phyloP scores from a whole-genome alignment of 2,329 filamentous ascomycete species.

The Fusarium caatingaense region DNA sequence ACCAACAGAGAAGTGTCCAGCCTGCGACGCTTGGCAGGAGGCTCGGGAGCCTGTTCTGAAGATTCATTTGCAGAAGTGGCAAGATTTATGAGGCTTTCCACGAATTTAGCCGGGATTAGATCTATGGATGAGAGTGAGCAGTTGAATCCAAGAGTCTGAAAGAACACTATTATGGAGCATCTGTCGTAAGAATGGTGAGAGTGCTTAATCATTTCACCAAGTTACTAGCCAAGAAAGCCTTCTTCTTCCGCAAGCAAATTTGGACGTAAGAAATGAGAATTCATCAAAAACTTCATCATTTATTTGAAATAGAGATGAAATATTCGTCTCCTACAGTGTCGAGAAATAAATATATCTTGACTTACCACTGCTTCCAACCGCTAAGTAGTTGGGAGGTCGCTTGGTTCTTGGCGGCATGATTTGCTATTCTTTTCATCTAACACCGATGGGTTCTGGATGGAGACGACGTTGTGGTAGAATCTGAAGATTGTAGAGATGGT shows the following conservation, averaged over 20 bases:
- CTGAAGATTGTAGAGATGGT: slow-evolving; percentile 9
- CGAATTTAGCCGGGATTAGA: slow-evolving; percentile 39
- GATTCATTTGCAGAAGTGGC: slow-evolving; percentile 26
- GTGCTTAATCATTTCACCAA: neutral
- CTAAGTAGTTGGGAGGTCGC: slow-evolving; percentile 6
- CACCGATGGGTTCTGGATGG: neutral
- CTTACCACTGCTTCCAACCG: slow-evolving; percentile 45
- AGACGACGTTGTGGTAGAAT: neutral
- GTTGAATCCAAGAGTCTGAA: neutral
- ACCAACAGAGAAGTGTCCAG: slow-evolving; percentile 31
- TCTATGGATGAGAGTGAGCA: slow-evolving; percentile 35
- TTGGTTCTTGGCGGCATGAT: slow-evolving; percentile 24
- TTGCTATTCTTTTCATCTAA: neutral
- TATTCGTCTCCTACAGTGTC: neutral
- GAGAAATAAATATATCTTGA: neutral
- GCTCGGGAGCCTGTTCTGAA: slow-evolving; percentile 24
- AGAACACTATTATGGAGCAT: neutral
- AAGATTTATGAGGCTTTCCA: slow-evolving; percentile 41
- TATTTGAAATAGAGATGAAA: neutral
- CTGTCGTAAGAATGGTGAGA: neutral
- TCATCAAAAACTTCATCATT: neutral
- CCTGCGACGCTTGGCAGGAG: slow-evolving; percentile 50
- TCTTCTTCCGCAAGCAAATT: neutral
- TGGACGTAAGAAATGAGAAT: neutral
- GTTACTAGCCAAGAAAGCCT: neutral